phyloP scores from a whole-genome alignment of 768 basidiomycete species.

The Amanita polypyramis region DNA sequence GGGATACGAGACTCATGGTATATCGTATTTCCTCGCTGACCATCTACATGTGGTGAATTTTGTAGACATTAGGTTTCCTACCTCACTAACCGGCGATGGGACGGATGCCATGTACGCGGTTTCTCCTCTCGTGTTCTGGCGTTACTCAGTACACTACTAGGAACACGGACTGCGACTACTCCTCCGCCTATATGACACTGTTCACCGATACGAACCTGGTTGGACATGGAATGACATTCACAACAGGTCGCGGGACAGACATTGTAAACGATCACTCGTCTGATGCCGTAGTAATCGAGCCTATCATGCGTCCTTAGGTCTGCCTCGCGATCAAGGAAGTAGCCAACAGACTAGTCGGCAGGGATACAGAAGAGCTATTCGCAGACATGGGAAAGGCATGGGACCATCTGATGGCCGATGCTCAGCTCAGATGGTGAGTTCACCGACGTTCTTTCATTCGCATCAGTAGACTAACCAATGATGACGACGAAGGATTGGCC shows the following conservation, averaged over 20 bases:
- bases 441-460: neutral
- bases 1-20: conserved; percentile 24
- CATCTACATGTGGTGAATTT: conserved; percentile 22
- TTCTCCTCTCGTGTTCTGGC: neutral
- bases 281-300: neutral
- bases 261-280: conserved; percentile 45
- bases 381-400: conserved; percentile 86
- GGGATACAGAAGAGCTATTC: conserved; percentile 74
- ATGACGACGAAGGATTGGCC: conserved; percentile 56
- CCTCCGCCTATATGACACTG: conserved; percentile 81
- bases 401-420: conserved; percentile 79
- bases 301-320: conserved; percentile 34
- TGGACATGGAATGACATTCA: conserved; percentile 93
- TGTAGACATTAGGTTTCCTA: conserved; percentile 85
- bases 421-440: conserved; percentile 84
- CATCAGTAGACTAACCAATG: neutral
- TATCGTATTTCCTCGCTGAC: neutral
- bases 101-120: conserved; percentile 77
- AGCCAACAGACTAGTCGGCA: conserved; percentile 73
- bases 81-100: conserved; percentile 83
- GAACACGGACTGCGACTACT: conserved; percentile 96
- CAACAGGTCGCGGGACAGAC: conserved; percentile 91
- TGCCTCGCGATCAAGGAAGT: conserved; percentile 75
- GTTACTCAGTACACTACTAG: conserved; percentile 23
- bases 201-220: conserved; percentile 65